phyloP scores from a whole-genome alignment of 1,284 basidiomycete species.

The Laetiporus sulphureus region DNA sequence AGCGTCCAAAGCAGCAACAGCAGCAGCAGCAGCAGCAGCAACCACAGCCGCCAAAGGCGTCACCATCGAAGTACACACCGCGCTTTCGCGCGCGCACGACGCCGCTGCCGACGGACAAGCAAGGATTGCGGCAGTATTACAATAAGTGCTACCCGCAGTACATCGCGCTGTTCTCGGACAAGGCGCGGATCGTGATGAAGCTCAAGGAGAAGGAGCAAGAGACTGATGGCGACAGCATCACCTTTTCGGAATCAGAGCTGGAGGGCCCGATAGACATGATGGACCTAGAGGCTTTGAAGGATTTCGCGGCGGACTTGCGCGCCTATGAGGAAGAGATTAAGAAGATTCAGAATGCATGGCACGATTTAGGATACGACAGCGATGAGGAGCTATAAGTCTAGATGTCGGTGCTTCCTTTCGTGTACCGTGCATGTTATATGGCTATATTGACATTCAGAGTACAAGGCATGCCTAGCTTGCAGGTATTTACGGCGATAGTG shows the following conservation, averaged over 20 bases:
- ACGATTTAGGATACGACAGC: too few species aligned
- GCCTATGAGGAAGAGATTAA: constrained; percentile 15
- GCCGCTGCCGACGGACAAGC: constrained; percentile 41
- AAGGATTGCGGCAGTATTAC: constrained; percentile 45
- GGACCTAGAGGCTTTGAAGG: constrained; percentile 43
- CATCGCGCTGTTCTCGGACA: constrained; percentile 35
- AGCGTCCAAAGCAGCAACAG: constrained; percentile 11
- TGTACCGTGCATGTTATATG: too few species aligned
- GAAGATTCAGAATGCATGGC: constrained; percentile 11
- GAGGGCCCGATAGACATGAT: constrained; percentile 44
- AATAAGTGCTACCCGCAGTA: constrained; percentile 44
- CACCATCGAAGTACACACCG: constrained; percentile 10
- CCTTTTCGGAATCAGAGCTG: constrained; percentile 38
- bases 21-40: too few species aligned
- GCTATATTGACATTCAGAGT: too few species aligned
- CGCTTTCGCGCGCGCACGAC: constrained; percentile 21
- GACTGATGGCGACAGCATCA: constrained; percentile 27
- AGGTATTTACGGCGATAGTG: too few species aligned
- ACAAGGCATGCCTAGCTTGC: too few species aligned
- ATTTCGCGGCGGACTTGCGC: constrained; percentile 25
- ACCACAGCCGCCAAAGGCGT: constrained; percentile 13
- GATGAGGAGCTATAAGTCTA: too few species aligned
- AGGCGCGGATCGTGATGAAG: constrained; percentile 38
- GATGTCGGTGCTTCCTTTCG: too few species aligned
- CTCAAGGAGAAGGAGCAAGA: constrained; percentile 36